A percentile compares a stretch with the other conserved stretches of the same genome.
Conservation (phyloP, 305 asterid genomes). For the Striga hermonthica region DNA sequence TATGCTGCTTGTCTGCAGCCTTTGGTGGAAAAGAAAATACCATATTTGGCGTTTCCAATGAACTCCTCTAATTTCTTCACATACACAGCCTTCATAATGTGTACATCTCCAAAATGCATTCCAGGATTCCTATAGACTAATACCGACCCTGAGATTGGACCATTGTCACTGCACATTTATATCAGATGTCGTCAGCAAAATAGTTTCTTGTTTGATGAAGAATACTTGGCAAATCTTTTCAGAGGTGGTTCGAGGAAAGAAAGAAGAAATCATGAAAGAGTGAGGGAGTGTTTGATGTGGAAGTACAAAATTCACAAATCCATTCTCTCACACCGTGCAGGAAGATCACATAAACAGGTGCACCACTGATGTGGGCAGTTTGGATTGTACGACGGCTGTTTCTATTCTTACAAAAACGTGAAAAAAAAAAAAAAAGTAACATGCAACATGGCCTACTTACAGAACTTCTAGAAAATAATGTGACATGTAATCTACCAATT, state of each 20-base stretch:
- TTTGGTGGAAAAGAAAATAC: conserved; percentile 74
- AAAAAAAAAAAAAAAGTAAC: neutral
- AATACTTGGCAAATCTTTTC: conserved; percentile 4
- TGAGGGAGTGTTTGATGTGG: neutral
- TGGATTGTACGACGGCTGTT: neutral
- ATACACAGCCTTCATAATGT: conserved; percentile 58
- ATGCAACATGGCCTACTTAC: conserved; percentile 6
- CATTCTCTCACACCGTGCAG: conserved; percentile 6
- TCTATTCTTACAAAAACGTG: conserved; percentile 6
- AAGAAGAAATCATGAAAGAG: conserved; percentile 9
- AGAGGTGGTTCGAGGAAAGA: neutral
- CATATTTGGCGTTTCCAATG: conserved; percentile 82
- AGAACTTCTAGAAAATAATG: conserved; percentile 13
- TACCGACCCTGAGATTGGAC: conserved; percentile 74
- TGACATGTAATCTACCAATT: conserved; percentile 10
- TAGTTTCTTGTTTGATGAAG: neutral
- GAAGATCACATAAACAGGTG: neutral
- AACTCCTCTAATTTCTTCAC: conserved; percentile 54
- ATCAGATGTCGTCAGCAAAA: conserved; percentile 24
- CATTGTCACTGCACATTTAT: conserved; percentile 54
- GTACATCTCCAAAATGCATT: conserved; percentile 82
- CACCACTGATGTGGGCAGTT: neutral
- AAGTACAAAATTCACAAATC: neutral
- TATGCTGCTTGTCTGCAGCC: conserved; percentile 68
- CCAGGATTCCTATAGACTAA: conserved; percentile 88